A percentile compares a stretch with the other conserved stretches of the same genome.
Conservation (phyloP, 2,329 filamentous ascomycete species). For the Rugonectria rugulosa region DNA sequence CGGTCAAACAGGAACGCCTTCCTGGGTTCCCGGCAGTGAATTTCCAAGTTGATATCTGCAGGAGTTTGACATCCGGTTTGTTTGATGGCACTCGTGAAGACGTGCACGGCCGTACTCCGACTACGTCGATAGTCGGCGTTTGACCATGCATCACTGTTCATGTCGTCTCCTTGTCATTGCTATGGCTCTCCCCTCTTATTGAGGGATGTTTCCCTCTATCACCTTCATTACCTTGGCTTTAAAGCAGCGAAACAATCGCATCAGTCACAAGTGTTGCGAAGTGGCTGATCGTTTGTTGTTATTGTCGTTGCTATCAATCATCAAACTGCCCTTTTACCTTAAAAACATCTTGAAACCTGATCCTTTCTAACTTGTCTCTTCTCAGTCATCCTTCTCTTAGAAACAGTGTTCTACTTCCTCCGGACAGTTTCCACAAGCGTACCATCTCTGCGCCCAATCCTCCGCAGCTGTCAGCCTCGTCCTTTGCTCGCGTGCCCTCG, state of each 20-base stretch:
- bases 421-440: constrained; percentile 53
- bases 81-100: too few species aligned
- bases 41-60: too few species aligned
- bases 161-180: constrained; percentile 12
- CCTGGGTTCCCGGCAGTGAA: background rate
- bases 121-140: background rate
- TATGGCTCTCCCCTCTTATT: background rate
- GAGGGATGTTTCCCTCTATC: background rate
- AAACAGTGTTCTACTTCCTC: constrained; percentile 21
- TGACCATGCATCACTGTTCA: constrained; percentile 20
- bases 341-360: background rate
- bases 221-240: background rate
- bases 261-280: background rate
- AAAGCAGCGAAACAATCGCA: background rate
- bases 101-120: too few species aligned
- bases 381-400: constrained; percentile 5
- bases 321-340: background rate
- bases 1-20: background rate
- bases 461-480: constrained; percentile 34
- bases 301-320: background rate
- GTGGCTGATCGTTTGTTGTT: background rate
- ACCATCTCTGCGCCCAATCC: constrained; percentile 59
- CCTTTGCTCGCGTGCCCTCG: constrained; percentile 28
- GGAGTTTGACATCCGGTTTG: too few species aligned
- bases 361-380: constrained; percentile 5